Percentiles rank a stretch among this genome's conserved stretches.
Conservation (phyloP, 257 asterid species). For the Ballota nigra region DNA sequence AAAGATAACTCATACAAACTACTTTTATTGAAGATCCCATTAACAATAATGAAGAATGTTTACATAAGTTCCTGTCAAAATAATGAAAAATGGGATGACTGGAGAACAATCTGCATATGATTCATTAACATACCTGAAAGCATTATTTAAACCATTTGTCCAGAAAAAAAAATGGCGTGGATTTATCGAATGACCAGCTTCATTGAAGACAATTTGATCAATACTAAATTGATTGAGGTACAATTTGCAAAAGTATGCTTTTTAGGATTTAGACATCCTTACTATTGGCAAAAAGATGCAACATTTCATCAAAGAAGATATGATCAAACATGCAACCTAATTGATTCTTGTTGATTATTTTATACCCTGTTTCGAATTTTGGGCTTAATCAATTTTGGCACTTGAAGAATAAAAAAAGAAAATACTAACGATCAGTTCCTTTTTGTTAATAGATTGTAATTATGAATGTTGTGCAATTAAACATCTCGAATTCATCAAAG, state of each 20-base stretch:
- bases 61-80: background rate
- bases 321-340: conserved; percentile 2
- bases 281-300: background rate
- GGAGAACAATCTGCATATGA: too few species aligned
- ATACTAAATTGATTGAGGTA: background rate
- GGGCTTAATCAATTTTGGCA: background rate
- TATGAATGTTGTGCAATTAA: background rate
- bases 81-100: too few species aligned
- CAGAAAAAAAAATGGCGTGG: background rate
- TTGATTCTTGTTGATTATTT: too few species aligned
- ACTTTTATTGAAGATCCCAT: background rate
- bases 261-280: background rate
- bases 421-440: background rate
- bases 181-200: too few species aligned
- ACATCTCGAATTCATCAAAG: background rate
- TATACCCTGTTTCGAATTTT: background rate
- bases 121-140: too few species aligned
- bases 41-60: background rate
- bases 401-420: too few species aligned
- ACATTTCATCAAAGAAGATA: background rate
- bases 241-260: background rate
- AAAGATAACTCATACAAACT: too few species aligned
- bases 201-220: background rate
- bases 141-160: too few species aligned
- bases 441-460: background rate